A percentile compares a stretch with the other conserved stretches of the same genome.
These are phyloP conservation scores for Chlorella variabilis DNA, from an alignment of 163 green algal genomes.

Conservation along the genomic window DNA sequence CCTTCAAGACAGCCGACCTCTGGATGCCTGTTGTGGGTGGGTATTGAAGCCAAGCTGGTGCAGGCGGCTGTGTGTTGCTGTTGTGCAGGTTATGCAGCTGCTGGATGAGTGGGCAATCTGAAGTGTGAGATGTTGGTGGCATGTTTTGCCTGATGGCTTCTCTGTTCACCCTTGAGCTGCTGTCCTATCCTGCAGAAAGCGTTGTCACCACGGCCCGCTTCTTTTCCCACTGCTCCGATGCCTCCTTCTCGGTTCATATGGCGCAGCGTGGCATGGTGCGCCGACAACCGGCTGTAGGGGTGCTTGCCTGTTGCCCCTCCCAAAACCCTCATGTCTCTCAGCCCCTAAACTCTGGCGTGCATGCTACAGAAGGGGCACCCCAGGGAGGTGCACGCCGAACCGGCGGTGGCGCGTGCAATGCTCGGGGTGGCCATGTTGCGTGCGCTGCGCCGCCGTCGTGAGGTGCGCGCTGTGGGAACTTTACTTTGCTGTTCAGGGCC, in stretches of 20 bases:
- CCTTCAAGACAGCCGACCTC: not conserved
- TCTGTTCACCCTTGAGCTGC: not conserved
- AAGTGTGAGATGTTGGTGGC: too few relatives aligned
- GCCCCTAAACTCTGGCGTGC: not conserved
- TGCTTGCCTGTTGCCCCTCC: too few relatives aligned
- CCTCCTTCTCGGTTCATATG: not conserved
- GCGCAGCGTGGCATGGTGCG: not conserved
- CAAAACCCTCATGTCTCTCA: too few relatives aligned
- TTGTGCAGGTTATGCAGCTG: not conserved
- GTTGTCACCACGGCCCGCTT: not conserved
- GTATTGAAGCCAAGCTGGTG: too few relatives aligned
- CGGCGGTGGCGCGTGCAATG: not conserved
- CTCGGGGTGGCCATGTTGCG: conserved; percentile 11
- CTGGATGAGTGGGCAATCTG: not conserved
- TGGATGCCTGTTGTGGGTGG: conserved; percentile 13
- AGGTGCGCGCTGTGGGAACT: conserved; percentile 5
- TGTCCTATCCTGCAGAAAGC: not conserved
- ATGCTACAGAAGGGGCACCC: conserved; percentile 1
- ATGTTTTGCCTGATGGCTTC: too few relatives aligned
- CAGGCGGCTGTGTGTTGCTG: not conserved
- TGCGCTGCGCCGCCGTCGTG: not conserved
- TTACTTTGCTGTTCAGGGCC: too few relatives aligned
- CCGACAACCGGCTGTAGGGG: too few relatives aligned
- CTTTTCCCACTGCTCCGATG: conserved; percentile 16
- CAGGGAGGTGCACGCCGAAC: not conserved